Conservation (phyloP, 1,284 basidiomycete species). For the Rhodotorula sp. region DNA sequence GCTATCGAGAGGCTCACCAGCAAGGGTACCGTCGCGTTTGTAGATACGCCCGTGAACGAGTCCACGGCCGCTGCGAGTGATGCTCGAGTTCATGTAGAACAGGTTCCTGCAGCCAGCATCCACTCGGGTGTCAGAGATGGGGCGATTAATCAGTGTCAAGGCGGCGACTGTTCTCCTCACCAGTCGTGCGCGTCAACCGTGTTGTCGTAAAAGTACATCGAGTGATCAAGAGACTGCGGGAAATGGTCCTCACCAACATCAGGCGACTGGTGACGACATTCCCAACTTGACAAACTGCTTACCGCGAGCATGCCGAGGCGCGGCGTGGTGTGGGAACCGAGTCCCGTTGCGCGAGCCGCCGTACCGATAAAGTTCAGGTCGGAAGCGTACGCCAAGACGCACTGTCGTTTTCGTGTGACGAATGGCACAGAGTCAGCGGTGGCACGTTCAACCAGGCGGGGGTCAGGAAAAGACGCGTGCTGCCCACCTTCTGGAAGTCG, state of each 20-base stretch:
- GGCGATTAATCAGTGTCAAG: background rate
- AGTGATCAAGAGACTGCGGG: conserved; percentile 68
- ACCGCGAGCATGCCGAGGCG: conserved; percentile 63
- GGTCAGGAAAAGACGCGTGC: background rate
- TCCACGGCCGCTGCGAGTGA: conserved; percentile 30
- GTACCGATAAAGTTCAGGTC: conserved; percentile 67
- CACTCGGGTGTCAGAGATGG: no score
- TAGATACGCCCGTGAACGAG: conserved; percentile 37
- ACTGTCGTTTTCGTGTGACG: conserved; percentile 55
- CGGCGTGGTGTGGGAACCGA: conserved; percentile 53
- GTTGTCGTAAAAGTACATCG: conserved; percentile 56
- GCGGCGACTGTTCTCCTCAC: background rate
- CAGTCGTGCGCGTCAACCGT: conserved; percentile 34
- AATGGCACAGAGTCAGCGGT: no score
- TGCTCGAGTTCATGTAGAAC: conserved; percentile 34
- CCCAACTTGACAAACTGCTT: no score
- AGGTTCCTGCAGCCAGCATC: conserved; percentile 10
- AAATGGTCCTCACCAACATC: background rate
- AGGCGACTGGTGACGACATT: no score
- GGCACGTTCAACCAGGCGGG: background rate
- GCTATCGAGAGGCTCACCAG: background rate
- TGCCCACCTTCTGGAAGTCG: conserved; percentile 72
- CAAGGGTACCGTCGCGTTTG: conserved; percentile 32
- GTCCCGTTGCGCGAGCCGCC: conserved; percentile 63
- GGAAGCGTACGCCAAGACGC: conserved; percentile 80